phyloP scores from a whole-genome alignment of 176 grass and related monocot species.

The Ensete ventricosum region DNA sequence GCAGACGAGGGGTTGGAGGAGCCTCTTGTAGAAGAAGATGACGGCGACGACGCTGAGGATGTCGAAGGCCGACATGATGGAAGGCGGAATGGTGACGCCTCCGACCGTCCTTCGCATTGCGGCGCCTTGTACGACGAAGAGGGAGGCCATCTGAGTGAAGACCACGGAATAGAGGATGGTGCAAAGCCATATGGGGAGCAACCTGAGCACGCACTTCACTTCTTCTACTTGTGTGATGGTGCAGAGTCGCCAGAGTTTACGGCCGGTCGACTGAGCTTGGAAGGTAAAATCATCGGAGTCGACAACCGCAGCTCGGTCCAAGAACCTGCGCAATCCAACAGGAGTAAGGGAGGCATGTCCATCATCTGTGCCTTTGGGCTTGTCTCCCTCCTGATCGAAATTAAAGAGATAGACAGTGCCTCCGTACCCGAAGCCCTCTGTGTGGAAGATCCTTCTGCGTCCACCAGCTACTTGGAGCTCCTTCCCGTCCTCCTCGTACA shows the following conservation, averaged over 20 bases:
- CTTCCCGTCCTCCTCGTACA: slow-evolving; percentile 1
- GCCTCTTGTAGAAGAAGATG: slow-evolving; percentile 6
- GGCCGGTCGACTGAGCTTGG: background rate
- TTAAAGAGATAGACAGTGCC: too few relatives aligned
- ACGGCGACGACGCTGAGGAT: slow-evolving; percentile 11
- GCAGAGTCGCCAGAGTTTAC: slow-evolving; percentile 4
- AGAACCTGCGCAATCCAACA: background rate
- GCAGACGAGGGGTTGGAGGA: background rate
- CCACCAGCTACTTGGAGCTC: background rate
- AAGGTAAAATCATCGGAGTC: background rate
- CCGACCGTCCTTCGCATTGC: background rate
- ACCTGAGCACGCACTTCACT: slow-evolving; percentile 12
- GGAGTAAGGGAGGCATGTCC: background rate
- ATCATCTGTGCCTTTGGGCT: background rate
- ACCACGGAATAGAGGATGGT: slow-evolving; percentile 21
- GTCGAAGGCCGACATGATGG: slow-evolving; percentile 23
- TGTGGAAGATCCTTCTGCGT: slow-evolving; percentile 3
- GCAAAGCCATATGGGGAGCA: slow-evolving; percentile 19
- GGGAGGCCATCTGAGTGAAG: slow-evolving; percentile 24
- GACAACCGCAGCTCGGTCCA: slow-evolving; percentile 4
- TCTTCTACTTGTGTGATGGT: slow-evolving; percentile 16
- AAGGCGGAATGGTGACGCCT: background rate
- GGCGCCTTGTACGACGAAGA: slow-evolving; percentile 18
- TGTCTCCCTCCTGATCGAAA: too few relatives aligned
- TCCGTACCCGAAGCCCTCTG: background rate